Evolutionary conservation across 805 yeast species (phyloP).

Genomic region (Blastobotrys peoriensis): DNA sequence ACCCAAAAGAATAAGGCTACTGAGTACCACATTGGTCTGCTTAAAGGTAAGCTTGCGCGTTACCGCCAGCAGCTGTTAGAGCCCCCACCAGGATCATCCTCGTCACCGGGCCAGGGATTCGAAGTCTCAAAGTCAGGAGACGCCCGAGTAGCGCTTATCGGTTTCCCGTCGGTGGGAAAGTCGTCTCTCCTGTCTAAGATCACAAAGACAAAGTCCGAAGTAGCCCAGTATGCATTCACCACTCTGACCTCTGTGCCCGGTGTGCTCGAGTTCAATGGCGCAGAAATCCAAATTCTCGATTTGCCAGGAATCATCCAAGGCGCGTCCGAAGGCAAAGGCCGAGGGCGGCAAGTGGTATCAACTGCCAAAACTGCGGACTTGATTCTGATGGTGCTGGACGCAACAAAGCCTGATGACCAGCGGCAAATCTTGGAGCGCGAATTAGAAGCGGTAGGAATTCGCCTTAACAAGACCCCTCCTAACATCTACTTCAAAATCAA

Average conservation of each 20-base stretch:
- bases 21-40: slow-evolving; percentile 89
- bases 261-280: slow-evolving; percentile 89
- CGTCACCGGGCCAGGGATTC: slow-evolving; percentile 77
- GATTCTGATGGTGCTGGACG: slow-evolving; percentile 89
- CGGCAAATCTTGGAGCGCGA: slow-evolving; percentile 81
- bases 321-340: slow-evolving; percentile 94
- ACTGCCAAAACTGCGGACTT: slow-evolving; percentile 94
- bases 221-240: slow-evolving; percentile 93
- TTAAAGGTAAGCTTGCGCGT: slow-evolving; percentile 91
- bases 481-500: slow-evolving; percentile 72
- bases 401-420: slow-evolving; percentile 90
- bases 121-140: slow-evolving; percentile 95
- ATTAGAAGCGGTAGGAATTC: slow-evolving; percentile 87
- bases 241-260: slow-evolving; percentile 97
- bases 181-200: slow-evolving; percentile 84
- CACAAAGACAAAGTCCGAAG: slow-evolving; percentile 89
- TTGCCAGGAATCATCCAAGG: slow-evolving; percentile 96
- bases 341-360: slow-evolving; percentile 95
- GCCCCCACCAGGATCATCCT: slow-evolving; percentile 70
- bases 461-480: slow-evolving; percentile 77
- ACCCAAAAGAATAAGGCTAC: slow-evolving; percentile 98
- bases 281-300: slow-evolving; percentile 96
- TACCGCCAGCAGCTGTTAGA: slow-evolving; percentile 86
- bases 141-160: slow-evolving; percentile 91
- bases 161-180: slow-evolving; percentile 97